phyloP scores from a whole-genome alignment of 257 asterid genomes.

The Solanum arcanum region DNA sequence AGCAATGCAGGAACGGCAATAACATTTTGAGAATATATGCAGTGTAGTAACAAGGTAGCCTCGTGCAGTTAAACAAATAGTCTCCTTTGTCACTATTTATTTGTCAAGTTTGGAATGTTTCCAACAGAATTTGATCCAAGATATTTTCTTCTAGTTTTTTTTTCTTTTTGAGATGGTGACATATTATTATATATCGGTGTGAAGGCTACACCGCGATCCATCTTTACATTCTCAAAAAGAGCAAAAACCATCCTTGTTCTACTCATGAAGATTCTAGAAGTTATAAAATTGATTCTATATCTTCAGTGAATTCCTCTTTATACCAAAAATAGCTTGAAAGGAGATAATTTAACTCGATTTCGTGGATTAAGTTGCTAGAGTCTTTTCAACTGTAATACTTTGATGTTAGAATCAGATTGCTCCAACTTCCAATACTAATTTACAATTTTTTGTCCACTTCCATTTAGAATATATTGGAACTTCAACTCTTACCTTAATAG shows the following conservation, averaged over 20 bases:
- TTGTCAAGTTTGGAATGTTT: background rate
- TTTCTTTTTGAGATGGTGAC: background rate
- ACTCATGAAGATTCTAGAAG: background rate
- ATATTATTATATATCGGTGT: background rate
- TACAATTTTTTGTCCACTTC: background rate
- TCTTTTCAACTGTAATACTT: background rate
- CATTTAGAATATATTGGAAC: background rate
- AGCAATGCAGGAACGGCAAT: background rate
- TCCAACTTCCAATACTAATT: background rate
- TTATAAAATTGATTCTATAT: background rate
- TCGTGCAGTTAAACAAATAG: background rate
- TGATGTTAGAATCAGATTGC: background rate
- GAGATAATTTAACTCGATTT: background rate
- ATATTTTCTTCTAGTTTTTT: background rate
- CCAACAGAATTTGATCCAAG: background rate
- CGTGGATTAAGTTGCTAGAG: background rate
- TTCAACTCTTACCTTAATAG: background rate
- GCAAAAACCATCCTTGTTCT: background rate
- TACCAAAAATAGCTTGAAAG: background rate
- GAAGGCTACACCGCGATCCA: background rate
- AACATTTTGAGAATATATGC: background rate
- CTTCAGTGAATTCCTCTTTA: background rate
- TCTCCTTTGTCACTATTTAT: background rate
- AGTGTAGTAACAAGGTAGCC: background rate
- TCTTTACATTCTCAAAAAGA: background rate